Base-by-base conservation (phyloP, 768 basidiomycete genomes). In the Tylopilus felleus region DNA sequence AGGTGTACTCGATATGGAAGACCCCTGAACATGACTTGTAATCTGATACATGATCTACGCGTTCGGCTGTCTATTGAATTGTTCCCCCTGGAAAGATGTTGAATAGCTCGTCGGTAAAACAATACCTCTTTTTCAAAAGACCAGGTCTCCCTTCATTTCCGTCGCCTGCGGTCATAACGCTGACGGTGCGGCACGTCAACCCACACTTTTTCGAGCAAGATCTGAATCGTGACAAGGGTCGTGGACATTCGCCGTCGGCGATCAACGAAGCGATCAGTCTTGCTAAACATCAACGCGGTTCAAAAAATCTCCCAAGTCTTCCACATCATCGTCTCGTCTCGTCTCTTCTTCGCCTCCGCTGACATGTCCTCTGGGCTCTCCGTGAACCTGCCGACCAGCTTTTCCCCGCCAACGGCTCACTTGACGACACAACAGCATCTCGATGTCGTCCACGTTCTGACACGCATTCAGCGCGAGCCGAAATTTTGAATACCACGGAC, bases 401-500 rank as follows among this genome's bases (percentile, higher is more conserved):
- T 60, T 70, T n/a, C 78, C 79, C 57, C 80, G 76, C 80, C 81
- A 82, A 52, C 73, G 70, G 50, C 75, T 74, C 35, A 81, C 76
- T 60, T 74, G 78, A 28, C 56, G 63, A 49, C 62, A 62, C 35
- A 85, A 61, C 36, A 84, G 69, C 31, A 39, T 35, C 55, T 79
- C 77, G 41, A 85, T 73, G 25, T 79, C 80, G 28, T 77, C 77
- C 25, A 79, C 50, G 22, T 72, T 74, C 42, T 65, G 61, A 47
- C 80, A 80, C 22, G 60, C 65, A 40, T 65, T 65, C 53, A 86
- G 56, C 5, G 74, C 73, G 51, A 74, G 57, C 49, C 80, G 76
- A 67, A 86, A 84, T 59, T 79, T 80, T 17, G 70, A 60, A 63
- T 77, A 83, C 83, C 83, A 85, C 28, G 80, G 72, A 28, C 76